Percentiles rank a stretch among this genome's conserved stretches.
Conservation (phyloP, 352 stramenopile species). For the Thalassiosira mediterranea region DNA sequence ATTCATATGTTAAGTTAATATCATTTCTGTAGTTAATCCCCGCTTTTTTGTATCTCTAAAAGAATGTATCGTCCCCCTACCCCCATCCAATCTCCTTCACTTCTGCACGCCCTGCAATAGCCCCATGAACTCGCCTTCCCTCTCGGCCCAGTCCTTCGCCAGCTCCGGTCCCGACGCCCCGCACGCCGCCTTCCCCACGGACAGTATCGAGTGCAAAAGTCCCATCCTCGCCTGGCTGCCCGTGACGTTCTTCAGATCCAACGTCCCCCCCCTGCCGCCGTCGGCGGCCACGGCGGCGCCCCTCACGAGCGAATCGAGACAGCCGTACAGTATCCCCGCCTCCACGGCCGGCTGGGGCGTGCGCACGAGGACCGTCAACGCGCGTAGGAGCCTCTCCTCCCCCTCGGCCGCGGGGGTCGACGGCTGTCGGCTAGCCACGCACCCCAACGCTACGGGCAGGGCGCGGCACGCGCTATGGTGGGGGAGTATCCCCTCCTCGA, state of each 20-base stretch:
- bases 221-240: conserved; percentile 54
- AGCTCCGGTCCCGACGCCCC: too few relatives aligned
- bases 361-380: conserved; percentile 59
- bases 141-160: too few relatives aligned
- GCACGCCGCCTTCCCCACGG: conserved; percentile 46
- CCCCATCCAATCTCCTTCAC: too few relatives aligned
- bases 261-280: neutral
- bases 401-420: conserved; percentile 19
- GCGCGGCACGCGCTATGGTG: conserved; percentile 60
- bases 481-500: conserved; percentile 79
- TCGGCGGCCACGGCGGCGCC: neutral
- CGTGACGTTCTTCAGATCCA: conserved; percentile 29
- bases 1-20: too few relatives aligned
- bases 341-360: conserved; percentile 54
- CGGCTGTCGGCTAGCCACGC: conserved; percentile 8
- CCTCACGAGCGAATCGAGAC: conserved; percentile 38
- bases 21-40: too few relatives aligned
- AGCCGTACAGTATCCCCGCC: conserved; percentile 46
- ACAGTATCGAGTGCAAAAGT: conserved; percentile 70
- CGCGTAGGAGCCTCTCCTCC: conserved; percentile 59
- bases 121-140: too few relatives aligned
- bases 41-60: too few relatives aligned
- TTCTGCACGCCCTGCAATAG: too few relatives aligned
- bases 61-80: too few relatives aligned
- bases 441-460: conserved; percentile 33